Evolutionary conservation across 129 eudicot genomes (phyloP).

Genomic region (Apium graveolens): DNA sequence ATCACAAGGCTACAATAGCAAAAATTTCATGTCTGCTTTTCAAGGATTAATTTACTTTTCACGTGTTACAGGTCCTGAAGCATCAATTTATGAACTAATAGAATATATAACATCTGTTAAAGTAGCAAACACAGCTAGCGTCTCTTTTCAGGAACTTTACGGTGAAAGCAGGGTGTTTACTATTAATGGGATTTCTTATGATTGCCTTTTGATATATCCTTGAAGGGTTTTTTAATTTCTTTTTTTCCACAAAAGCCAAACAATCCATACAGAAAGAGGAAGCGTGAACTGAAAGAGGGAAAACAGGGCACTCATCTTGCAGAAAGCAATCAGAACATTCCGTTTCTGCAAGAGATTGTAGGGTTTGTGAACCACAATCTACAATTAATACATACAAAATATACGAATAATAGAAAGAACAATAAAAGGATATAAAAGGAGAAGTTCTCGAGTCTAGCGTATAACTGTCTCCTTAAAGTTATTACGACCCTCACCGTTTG

Average conservation of each 20-base stretch:
- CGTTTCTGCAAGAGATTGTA: conserved; percentile 2
- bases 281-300: neutral
- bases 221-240: neutral
- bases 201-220: neutral
- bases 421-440: no score
- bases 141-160: conserved; percentile 16
- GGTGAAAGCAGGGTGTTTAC: conserved; percentile 31
- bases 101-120: conserved; percentile 75
- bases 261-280: conserved; percentile 7
- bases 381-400: no score
- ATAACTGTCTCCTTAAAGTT: no score
- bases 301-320: conserved; percentile 3
- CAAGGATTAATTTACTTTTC: neutral
- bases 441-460: no score
- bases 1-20: no score
- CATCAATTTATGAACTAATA: conserved; percentile 42
- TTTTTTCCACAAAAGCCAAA: conserved; percentile 21
- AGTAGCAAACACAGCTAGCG: conserved; percentile 49
- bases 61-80: conserved; percentile 67
- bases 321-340: neutral
- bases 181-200: neutral
- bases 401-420: no score
- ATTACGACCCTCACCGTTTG: no score
- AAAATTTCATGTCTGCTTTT: no score
- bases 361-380: no score